phyloP scores from a whole-genome alignment of 257 asterid genomes.

The Eustoma russellianum region DNA sequence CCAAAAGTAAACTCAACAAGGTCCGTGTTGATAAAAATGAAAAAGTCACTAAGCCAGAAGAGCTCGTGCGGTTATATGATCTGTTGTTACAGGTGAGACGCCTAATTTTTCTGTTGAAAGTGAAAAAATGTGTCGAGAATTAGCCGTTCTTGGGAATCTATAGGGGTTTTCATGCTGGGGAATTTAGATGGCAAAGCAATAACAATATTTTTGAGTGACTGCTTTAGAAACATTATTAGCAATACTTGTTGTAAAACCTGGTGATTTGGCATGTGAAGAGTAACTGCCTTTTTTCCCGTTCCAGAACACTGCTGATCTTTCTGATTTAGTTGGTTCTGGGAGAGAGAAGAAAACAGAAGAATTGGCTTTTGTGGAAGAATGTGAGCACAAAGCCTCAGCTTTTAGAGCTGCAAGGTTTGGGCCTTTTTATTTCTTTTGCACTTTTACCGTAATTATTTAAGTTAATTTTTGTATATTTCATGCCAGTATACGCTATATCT shows the following conservation, averaged over 20 bases:
- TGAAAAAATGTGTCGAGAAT: not conserved
- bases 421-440: conserved; percentile 1
- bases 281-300: conserved; percentile 17
- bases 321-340: conserved; percentile 88
- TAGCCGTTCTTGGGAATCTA: too few species aligned
- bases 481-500: conserved; percentile 2
- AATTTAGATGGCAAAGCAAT: too few species aligned
- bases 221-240: conserved; percentile 6
- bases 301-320: conserved; percentile 83
- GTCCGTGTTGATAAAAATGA: conserved; percentile 79
- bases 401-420: conserved; percentile 85
- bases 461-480: conserved; percentile 4
- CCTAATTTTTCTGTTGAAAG: conserved; percentile 3
- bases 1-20: conserved; percentile 71
- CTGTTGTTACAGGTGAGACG: conserved; percentile 63
- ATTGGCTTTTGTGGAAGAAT: conserved; percentile 74
- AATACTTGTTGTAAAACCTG: conserved; percentile 2
- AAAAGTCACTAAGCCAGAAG: conserved; percentile 90
- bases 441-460: not conserved
- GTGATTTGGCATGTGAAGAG: conserved; percentile 12
- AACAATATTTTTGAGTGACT: not conserved
- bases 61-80: conserved; percentile 86
- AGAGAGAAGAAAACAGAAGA: conserved; percentile 85
- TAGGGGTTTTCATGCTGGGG: too few species aligned
- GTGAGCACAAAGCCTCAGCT: conserved; percentile 53